Conservation (phyloP, 306 rosid species). For the Dryas drummondii region DNA sequence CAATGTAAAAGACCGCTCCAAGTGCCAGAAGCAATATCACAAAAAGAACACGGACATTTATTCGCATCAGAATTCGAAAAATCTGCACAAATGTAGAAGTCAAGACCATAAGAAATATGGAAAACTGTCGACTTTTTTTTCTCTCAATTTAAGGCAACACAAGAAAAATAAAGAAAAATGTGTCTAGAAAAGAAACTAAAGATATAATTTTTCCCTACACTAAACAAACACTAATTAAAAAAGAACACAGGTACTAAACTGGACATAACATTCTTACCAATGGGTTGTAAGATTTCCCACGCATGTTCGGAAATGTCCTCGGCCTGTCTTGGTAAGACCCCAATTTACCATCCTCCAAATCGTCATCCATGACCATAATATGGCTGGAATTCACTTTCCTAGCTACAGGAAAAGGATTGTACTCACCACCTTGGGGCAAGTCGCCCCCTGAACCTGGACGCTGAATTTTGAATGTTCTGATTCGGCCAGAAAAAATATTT, state of each 20-base stretch:
- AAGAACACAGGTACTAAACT: slow-evolving; percentile 2
- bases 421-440: slow-evolving; percentile 93
- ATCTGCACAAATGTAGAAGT: slow-evolving; percentile 52
- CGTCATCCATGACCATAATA: slow-evolving; percentile 58
- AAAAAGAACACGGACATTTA: slow-evolving; percentile 69
- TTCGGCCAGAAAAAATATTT: slow-evolving; percentile 24
- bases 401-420: slow-evolving; percentile 61
- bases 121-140: background rate
- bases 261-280: slow-evolving; percentile 46
- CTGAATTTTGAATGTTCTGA: slow-evolving; percentile 70
- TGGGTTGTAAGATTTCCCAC: slow-evolving; percentile 77
- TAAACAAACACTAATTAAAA: background rate
- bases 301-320: slow-evolving; percentile 90
- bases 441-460: slow-evolving; percentile 96
- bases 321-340: slow-evolving; percentile 75
- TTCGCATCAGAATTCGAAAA: slow-evolving; percentile 69
- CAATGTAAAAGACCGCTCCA: slow-evolving; percentile 78
- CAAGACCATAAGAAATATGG: too few relatives aligned
- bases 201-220: background rate
- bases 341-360: slow-evolving; percentile 63
- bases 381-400: slow-evolving; percentile 72
- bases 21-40: slow-evolving; percentile 63
- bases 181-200: background rate
- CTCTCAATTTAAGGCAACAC: background rate
- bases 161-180: background rate